phyloP scores from a whole-genome alignment of 345 rosid species.

The Trapa incisa region DNA sequence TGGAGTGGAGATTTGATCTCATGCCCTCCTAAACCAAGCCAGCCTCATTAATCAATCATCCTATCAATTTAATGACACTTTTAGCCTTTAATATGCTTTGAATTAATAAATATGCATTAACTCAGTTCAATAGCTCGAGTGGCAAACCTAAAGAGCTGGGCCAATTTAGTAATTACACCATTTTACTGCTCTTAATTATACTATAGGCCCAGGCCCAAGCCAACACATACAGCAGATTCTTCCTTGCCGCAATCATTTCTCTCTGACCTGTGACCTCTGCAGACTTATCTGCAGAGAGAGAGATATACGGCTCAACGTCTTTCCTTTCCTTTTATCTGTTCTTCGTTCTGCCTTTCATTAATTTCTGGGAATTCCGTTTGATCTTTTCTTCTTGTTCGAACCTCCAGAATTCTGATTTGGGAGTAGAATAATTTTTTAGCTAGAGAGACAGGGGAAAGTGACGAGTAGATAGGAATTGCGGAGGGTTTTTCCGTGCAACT shows the following conservation, averaged over 20 bases:
- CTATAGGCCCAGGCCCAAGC: neutral
- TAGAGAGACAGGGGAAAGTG: neutral
- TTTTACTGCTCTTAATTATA: too few relatives aligned
- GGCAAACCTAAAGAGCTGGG: neutral
- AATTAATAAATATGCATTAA: too few relatives aligned
- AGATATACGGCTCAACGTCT: neutral
- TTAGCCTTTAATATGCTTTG: too few relatives aligned
- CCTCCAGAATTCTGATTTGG: neutral
- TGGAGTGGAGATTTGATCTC: too few relatives aligned
- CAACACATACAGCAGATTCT: neutral
- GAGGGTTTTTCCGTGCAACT: neutral
- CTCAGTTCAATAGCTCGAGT: too few relatives aligned
- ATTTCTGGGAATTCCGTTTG: too few relatives aligned
- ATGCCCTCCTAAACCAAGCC: too few relatives aligned
- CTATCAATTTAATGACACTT: too few relatives aligned
- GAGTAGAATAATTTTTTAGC: neutral
- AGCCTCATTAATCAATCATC: too few relatives aligned
- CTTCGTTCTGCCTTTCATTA: neutral
- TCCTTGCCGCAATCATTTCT: neutral
- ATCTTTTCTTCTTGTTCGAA: neutral
- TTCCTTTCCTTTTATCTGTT: neutral
- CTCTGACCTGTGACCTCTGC: neutral
- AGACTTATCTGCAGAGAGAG: neutral
- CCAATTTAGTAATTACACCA: neutral
- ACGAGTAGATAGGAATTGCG: neutral